These are phyloP conservation scores for Biscutella laevigata DNA, from an alignment of 441 rosid species.

Conservation along the genomic window DNA sequence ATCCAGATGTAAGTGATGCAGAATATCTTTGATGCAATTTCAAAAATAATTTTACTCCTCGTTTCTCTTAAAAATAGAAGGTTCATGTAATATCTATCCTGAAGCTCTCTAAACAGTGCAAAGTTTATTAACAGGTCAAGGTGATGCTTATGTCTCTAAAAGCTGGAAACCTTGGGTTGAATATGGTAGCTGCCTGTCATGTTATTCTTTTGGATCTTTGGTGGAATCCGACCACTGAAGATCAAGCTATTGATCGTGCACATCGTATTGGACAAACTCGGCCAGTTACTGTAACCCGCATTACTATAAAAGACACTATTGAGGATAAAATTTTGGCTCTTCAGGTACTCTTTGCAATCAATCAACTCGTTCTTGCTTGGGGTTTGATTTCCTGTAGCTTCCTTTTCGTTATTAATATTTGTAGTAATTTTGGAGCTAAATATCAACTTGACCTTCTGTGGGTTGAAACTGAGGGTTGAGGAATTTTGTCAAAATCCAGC, in stretches of 20 bases:
- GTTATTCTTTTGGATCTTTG: conserved; percentile 91
- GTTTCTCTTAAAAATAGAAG: neutral
- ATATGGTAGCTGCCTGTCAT: conserved; percentile 93
- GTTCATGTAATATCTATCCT: neutral
- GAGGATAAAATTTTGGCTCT: conserved; percentile 77
- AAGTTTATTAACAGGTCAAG: conserved; percentile 40
- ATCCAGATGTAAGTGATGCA: conserved; percentile 36
- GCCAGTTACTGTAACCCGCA: conserved; percentile 77
- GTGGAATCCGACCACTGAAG: conserved; percentile 99
- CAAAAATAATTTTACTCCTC: neutral
- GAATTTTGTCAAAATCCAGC: neutral
- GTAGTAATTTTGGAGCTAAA: neutral
- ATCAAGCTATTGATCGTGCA: conserved; percentile 92
- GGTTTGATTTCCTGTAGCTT: neutral
- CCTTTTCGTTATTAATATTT: neutral
- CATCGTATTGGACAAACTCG: conserved; percentile 97
- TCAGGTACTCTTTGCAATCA: conserved; percentile 46
- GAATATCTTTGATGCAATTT: neutral
- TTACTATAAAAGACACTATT: conserved; percentile 70
- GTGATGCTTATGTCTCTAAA: conserved; percentile 92
- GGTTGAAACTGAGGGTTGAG: neutral
- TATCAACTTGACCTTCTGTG: neutral
- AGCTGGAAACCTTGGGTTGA: conserved; percentile 92
- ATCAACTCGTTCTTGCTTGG: neutral
- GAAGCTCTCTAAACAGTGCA: conserved; percentile 7